A percentile compares a stretch with the other conserved stretches of the same genome.
Evolutionary conservation across 306 rosid genomes (phyloP).

Genomic region (Ochetophila trinervis): DNA sequence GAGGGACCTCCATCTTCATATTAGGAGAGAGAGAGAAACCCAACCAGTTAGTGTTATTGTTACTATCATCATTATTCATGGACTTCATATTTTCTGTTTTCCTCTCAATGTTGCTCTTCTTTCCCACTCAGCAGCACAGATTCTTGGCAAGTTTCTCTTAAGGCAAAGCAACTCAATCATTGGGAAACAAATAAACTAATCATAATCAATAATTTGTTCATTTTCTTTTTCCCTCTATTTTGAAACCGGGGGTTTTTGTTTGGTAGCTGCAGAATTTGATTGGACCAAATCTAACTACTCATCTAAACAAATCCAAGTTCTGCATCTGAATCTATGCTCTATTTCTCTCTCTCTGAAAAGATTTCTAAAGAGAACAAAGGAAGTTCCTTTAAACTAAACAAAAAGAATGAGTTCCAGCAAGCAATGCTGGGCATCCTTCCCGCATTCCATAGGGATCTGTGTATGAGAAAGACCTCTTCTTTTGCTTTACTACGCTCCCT

Average conservation of each 20-base stretch:
- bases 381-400: conserved; percentile 65
- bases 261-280: conserved; percentile 28
- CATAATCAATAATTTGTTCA: conserved; percentile 31
- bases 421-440: conserved; percentile 52
- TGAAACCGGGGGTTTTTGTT: conserved; percentile 34
- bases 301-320: conserved; percentile 34
- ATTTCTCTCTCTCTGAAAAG: conserved; percentile 23
- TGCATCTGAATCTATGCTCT: conserved; percentile 39
- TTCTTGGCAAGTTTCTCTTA: conserved; percentile 32
- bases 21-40: conserved; percentile 74
- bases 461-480: conserved; percentile 71
- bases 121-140: conserved; percentile 19
- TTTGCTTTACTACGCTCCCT: conserved; percentile 47
- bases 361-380: conserved; percentile 47
- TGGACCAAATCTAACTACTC: conserved; percentile 37
- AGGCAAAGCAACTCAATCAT: conserved; percentile 49
- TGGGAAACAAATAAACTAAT: conserved; percentile 36
- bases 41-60: conserved; percentile 54
- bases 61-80: conserved; percentile 46
- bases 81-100: conserved; percentile 48
- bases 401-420: conserved; percentile 70
- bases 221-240: conserved; percentile 13
- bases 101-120: background rate
- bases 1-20: conserved; percentile 43
- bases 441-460: conserved; percentile 79